A percentile compares a stretch with the other conserved stretches of the same genome.
phyloP scores from a whole-genome alignment of 2,329 filamentous ascomycete genomes.

The Alternaria sp. region DNA sequence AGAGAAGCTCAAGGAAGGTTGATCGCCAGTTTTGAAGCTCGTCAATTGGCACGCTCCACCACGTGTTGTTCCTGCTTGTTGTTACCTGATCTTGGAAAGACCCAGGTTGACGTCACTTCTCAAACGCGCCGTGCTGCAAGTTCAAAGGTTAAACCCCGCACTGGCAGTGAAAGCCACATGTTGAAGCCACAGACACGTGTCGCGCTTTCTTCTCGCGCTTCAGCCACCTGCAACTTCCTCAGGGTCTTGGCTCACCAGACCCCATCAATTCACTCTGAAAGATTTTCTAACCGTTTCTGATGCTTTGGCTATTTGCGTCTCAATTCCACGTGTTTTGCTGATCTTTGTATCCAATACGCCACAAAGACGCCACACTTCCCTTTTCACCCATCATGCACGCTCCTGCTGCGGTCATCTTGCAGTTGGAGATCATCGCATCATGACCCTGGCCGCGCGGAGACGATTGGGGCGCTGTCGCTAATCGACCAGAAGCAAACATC shows the following conservation, averaged over 20 bases:
- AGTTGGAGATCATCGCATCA: neutral
- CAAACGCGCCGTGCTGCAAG: neutral
- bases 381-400: slow-evolving; percentile 1
- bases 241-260: neutral
- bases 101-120: slow-evolving; percentile 8
- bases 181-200: slow-evolving; percentile 9
- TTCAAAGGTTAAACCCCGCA: slow-evolving; percentile 6
- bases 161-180: slow-evolving; percentile 5
- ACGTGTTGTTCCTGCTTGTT: slow-evolving; percentile 6
- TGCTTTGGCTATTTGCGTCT: slow-evolving; percentile 22
- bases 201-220: neutral
- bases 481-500: neutral
- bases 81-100: slow-evolving; percentile 7
- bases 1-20: neutral
- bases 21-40: slow-evolving; percentile 3
- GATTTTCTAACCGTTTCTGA: neutral
- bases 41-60: slow-evolving; percentile 1
- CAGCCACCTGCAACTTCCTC: neutral
- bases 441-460: neutral
- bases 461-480: neutral
- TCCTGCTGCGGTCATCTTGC: neutral
- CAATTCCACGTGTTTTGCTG: neutral
- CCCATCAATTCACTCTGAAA: slow-evolving; percentile 2
- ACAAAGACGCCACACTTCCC: neutral
- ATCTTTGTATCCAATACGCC: neutral